Conservation (phyloP, 805 yeast species). For the Myxozyma neotropica region DNA sequence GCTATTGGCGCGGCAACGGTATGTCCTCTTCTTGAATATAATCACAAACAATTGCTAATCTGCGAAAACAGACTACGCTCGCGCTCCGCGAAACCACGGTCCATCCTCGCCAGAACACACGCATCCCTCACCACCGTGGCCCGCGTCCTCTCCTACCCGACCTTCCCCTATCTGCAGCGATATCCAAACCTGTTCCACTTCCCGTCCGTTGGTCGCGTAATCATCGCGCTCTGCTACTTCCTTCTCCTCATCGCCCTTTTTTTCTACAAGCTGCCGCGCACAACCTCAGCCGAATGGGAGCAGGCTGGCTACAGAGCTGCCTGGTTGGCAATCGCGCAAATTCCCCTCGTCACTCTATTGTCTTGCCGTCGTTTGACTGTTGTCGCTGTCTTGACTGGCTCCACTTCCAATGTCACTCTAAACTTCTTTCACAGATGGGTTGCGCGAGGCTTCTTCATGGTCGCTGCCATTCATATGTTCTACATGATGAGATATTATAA, state of each 20-base stretch:
- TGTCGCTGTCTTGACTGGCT: conserved; percentile 34
- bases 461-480: conserved; percentile 37
- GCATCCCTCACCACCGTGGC: conserved; percentile 19
- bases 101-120: neutral
- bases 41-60: no score
- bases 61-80: conserved; percentile 11
- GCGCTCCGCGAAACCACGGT: conserved; percentile 14
- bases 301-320: conserved; percentile 36
- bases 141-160: conserved; percentile 20
- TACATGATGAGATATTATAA: conserved; percentile 34
- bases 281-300: conserved; percentile 31
- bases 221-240: conserved; percentile 26
- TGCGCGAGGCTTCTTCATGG: conserved; percentile 36
- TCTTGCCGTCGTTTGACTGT: conserved; percentile 33
- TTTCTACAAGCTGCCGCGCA: conserved; percentile 25
- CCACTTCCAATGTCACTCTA: conserved; percentile 30
- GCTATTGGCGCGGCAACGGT: conserved; percentile 14
- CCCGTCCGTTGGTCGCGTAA: conserved; percentile 26
- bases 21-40: neutral
- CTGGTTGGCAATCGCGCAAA: conserved; percentile 38
- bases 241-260: conserved; percentile 32
- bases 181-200: conserved; percentile 2
- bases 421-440: conserved; percentile 40
- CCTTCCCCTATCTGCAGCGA: conserved; percentile 7
- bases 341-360: conserved; percentile 37